A percentile compares a stretch with the other conserved stretches of the same genome.
These are phyloP conservation scores for Kazachstania taianensis DNA, from an alignment of 805 yeast species.

Conservation along the genomic window DNA sequence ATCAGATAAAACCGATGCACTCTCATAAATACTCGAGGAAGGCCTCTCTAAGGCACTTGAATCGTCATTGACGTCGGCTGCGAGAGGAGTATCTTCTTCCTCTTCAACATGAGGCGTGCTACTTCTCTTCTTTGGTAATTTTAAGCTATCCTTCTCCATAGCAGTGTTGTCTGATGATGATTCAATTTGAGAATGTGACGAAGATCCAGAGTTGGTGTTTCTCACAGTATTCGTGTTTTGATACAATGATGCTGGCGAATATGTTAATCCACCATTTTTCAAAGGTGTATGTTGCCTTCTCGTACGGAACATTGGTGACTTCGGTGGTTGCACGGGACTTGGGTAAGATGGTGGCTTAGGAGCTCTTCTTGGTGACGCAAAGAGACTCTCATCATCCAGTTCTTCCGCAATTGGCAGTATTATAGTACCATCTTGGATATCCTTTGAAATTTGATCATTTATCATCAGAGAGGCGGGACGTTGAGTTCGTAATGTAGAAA, in stretches of 20 bases:
- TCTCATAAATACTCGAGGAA: constrained; percentile 33
- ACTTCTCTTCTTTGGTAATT: background rate
- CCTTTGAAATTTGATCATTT: constrained; percentile 8
- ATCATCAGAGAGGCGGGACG: constrained; percentile 13
- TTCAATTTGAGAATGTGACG: too few species aligned
- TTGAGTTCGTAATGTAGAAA: background rate
- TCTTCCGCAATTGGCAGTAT: constrained; percentile 4
- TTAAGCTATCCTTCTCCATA: background rate
- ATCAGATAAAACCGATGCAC: constrained; percentile 2
- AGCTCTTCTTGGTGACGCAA: constrained; percentile 61
- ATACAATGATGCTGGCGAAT: constrained; percentile 22
- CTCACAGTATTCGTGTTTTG: constrained; percentile 13
- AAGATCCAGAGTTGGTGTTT: too few species aligned
- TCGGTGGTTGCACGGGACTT: constrained; percentile 33
- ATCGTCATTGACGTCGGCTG: constrained; percentile 3
- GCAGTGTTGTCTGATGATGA: background rate
- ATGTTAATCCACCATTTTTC: constrained; percentile 5
- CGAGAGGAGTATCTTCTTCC: background rate
- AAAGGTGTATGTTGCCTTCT: constrained; percentile 2
- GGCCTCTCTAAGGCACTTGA: constrained; percentile 25
- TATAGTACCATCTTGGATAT: constrained; percentile 4
- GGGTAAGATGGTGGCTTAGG: constrained; percentile 55
- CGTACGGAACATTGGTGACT: constrained; percentile 19
- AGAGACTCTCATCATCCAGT: constrained; percentile 25
- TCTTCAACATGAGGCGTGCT: background rate